Evolutionary conservation across 2,329 filamentous ascomycete genomes (phyloP).

Genomic region (Clonostachys byssicola): DNA sequence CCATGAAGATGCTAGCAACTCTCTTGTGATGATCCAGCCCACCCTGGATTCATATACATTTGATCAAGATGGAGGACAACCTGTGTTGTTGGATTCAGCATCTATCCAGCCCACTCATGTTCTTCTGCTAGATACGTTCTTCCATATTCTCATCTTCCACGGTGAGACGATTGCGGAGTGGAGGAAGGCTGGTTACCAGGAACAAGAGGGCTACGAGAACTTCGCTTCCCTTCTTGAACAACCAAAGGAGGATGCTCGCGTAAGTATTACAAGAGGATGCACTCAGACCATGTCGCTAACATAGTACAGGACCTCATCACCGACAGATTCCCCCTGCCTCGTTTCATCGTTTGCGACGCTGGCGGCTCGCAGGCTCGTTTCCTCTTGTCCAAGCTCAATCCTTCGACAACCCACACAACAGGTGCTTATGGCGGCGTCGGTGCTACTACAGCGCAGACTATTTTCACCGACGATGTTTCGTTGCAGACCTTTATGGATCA

Average conservation of each 20-base stretch:
- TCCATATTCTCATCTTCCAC: slow-evolving; percentile 99
- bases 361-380: slow-evolving; percentile 97
- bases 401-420: slow-evolving; percentile 92
- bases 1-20: slow-evolving; percentile 95
- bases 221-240: slow-evolving; percentile 84
- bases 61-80: slow-evolving; percentile 87
- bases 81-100: slow-evolving; percentile 92
- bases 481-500: slow-evolving; percentile 99
- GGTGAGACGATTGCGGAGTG: slow-evolving; percentile 97
- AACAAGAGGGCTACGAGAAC: slow-evolving; percentile 97
- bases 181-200: slow-evolving; percentile 96
- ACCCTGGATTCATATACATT: slow-evolving; percentile 97
- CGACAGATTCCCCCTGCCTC: slow-evolving; percentile 94
- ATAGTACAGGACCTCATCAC: slow-evolving; percentile 79
- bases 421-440: slow-evolving; percentile 87
- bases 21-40: slow-evolving; percentile 97
- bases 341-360: slow-evolving; percentile 98
- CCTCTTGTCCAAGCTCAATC: slow-evolving; percentile 93
- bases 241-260: slow-evolving; percentile 93
- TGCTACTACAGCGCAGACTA: slow-evolving; percentile 86
- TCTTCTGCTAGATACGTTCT: slow-evolving; percentile 94
- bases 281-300: slow-evolving; percentile 6
- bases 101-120: slow-evolving; percentile 95
- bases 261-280: slow-evolving; percentile 37
- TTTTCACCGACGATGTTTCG: slow-evolving; percentile 98